These are phyloP conservation scores for Emmonsiellopsis sp. DNA, from an alignment of 2,329 filamentous ascomycete genomes.

Conservation along the genomic window DNA sequence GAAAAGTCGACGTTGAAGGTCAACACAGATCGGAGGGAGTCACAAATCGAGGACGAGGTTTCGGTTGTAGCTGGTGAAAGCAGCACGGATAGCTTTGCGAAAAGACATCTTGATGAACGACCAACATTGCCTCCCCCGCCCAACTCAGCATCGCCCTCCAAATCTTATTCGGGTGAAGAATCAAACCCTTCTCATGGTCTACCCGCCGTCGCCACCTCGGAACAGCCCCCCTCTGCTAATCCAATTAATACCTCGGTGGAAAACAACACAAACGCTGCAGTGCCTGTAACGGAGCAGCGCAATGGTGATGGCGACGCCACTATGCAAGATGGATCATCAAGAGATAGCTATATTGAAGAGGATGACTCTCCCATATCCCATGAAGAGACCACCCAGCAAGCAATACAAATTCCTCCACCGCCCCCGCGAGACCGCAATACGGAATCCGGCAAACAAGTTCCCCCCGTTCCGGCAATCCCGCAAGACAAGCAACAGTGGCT, in stretches of 20 bases:
- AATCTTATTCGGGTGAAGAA: neutral
- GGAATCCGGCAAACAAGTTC: constrained; percentile 32
- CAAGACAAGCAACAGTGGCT: constrained; percentile 56
- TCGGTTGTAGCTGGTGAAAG: constrained; percentile 12
- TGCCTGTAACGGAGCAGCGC: constrained; percentile 14
- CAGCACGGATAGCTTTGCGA: neutral
- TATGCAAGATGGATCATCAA: constrained; percentile 52
- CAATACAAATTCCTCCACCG: constrained; percentile 48
- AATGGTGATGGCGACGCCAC: constrained; percentile 47
- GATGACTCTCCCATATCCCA: constrained; percentile 35
- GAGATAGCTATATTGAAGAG: constrained; percentile 44
- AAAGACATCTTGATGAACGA: neutral
- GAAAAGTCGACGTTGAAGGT: constrained; percentile 30
- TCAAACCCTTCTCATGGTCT: neutral
- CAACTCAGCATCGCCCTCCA: neutral
- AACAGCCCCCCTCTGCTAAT: neutral
- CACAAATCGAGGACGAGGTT: constrained; percentile 20
- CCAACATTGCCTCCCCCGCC: neutral
- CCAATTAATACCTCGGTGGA: neutral
- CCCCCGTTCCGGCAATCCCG: constrained; percentile 33
- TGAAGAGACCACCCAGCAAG: constrained; percentile 33
- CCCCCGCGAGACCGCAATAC: constrained; percentile 42
- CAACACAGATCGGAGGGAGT: constrained; percentile 19
- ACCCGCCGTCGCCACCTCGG: neutral
- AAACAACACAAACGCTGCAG: constrained; percentile 2